Conservation (phyloP, 2,329 filamentous ascomycete species). For the Fusarium denticulatum region DNA sequence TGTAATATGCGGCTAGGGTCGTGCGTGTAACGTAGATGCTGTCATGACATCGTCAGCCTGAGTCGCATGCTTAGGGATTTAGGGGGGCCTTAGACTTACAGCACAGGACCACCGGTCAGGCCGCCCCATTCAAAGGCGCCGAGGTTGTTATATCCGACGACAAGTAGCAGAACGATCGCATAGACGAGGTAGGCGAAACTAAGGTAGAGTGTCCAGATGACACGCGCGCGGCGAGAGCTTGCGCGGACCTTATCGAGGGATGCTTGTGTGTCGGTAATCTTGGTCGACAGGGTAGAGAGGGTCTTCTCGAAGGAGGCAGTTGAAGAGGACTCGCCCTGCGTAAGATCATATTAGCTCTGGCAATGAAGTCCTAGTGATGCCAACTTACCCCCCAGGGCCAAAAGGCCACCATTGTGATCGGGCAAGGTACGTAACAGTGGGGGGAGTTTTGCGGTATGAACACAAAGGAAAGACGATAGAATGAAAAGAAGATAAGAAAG, state of each 20-base stretch:
- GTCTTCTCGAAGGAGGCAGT: constrained; percentile 94
- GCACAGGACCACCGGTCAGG: constrained; percentile 78
- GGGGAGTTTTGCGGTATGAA: not conserved
- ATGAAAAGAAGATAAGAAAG: constrained; percentile 1
- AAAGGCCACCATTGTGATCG: constrained; percentile 75
- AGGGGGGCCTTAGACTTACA: constrained; percentile 69
- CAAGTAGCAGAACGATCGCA: constrained; percentile 81
- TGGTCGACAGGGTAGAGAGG: constrained; percentile 81
- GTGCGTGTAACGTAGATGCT: constrained; percentile 85
- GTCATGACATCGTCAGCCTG: constrained; percentile 27
- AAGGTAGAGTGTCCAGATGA: constrained; percentile 90
- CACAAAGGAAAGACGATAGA: constrained; percentile 17
- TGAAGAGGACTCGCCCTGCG: constrained; percentile 79
- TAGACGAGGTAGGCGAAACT: constrained; percentile 91
- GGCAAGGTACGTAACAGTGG: not conserved
- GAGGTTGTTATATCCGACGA: constrained; percentile 85
- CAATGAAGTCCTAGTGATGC: not conserved
- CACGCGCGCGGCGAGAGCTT: constrained; percentile 79
- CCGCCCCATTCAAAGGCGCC: constrained; percentile 80
- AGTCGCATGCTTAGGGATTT: not conserved
- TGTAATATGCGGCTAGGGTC: constrained; percentile 75
- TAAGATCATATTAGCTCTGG: constrained; percentile 20
- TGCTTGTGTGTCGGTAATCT: constrained; percentile 79
- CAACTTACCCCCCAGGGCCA: constrained; percentile 82
- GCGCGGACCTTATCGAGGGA: constrained; percentile 78